Evolutionary conservation across 495 filamentous ascomycete species (phyloP), one percentile per base, ranked within the genome.

Genomic region (Alectoria sarmentosa): DNA sequence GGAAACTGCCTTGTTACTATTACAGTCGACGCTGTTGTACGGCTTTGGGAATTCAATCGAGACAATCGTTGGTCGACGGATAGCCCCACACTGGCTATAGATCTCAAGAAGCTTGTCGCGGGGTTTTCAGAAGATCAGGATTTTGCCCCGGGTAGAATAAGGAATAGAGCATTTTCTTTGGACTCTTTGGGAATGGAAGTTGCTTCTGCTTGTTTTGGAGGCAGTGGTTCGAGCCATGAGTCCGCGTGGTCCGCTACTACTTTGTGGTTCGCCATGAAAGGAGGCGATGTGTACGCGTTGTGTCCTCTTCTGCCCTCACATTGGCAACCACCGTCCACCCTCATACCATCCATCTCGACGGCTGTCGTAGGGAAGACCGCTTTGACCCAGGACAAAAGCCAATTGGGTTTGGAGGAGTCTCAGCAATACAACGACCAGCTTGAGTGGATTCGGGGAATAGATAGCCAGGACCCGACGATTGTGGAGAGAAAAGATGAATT

Each of bases 201-300:
- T 17, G 90, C 89, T 17, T 86, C 91, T 8, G 90, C 92, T 48
- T 90, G 86, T 70, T 96, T 96, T 75, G 88, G 87, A 0, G 86
- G 86, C 26, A 85, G 77, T 61, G 87, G 86, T 37, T 76, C 71
- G 34, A 78, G 78, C 42, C 79, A 76, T 37, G 90, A 92, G 60
- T 84, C 90, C 69, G 87, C 87, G 37, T 96, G 92, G 92, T 87
- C 89, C 10, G 80, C 90, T 19, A 96, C 94, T 90, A 95, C 92
- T 4, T 76, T 96, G 23, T 96, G 91, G 91, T 76, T 96, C 54
- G 91, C 89, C 21, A 96, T 96, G 90, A 81, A 79, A 41, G 88
- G 89, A 34, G 92, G 92, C 7, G 91, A 95, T 69, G 82, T 96
- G 11, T 96, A 96, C 68, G 90, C 90, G 11, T 76, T 96, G n/a